Base-by-base conservation (phyloP, 352 stramenopile genomes). In the Globisporangium cylindrosporum region DNA sequence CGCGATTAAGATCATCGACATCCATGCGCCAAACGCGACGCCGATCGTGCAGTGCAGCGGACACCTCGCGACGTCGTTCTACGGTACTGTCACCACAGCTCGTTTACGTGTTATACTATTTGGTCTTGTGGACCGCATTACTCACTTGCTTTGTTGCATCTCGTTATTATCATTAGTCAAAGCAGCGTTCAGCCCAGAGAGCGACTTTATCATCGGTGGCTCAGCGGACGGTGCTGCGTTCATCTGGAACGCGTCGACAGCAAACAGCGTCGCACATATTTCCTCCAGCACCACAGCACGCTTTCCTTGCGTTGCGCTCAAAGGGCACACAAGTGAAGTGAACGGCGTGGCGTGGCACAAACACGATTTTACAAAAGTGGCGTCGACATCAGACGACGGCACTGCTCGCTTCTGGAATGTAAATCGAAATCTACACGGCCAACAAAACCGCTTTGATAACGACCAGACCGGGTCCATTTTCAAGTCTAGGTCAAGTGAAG, bases 351-450 rank as follows among this genome's bases (percentile, higher is more conserved):
- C 79, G 24, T 91, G 83, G 80, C 81, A 74, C 63, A 69, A 61
- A 18, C 73, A 67, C 8, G 81, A 91, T 64, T 87, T 82, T 56
- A 78, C 70, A 15, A 68, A 79, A 57, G 66, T 91, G 59, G 80
- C 81, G 5, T 81, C 81, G 0, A 85, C 77, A 54, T 91, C 82
- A 0, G 85, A 93, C 68, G 85, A 93, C 63, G 85, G 85, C 57
- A 91, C 74, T 0, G 71, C 91, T 18, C 78, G 80, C 2, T 72
- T 57, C 54, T 90, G 82, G 82, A 32, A 59, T 22, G 49, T 64
- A 22, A 29, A 65, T 34, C 54, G 56, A 27, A 59, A 65, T n/a
- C 34, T 29, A 24, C 6, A 64, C 49, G 24, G 9, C n/a, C n/a
- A 29, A 15, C 25, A 56, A 41, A 10, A 62, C 9, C 34, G 12